phyloP scores from a whole-genome alignment of 306 rosid species.

The Myrica gale region DNA sequence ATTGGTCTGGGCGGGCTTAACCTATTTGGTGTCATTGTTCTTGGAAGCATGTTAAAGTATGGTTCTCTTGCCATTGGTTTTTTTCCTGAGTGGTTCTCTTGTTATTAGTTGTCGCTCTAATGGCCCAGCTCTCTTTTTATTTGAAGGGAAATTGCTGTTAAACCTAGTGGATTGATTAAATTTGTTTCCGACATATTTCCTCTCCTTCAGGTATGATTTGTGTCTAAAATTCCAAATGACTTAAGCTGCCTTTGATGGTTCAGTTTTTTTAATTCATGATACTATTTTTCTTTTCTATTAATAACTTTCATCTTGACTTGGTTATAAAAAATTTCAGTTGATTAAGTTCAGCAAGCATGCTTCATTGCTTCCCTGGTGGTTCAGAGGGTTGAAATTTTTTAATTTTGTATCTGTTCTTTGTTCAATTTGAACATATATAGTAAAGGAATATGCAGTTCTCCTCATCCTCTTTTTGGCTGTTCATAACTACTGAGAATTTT shows the following conservation, averaged over 20 bases:
- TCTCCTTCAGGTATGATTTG: constrained; percentile 72
- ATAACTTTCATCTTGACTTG: neutral
- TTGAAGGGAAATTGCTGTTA: constrained; percentile 63
- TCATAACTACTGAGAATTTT: neutral
- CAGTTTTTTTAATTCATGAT: neutral
- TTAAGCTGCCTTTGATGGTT: constrained; percentile 13
- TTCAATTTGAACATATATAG: neutral
- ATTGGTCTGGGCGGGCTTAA: constrained; percentile 91
- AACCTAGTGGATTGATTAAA: constrained; percentile 74
- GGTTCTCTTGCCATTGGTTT: constrained; percentile 27
- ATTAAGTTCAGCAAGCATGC: neutral
- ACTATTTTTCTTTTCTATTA: neutral
- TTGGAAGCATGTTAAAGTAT: constrained; percentile 94
- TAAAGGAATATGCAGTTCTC: neutral
- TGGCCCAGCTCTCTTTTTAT: constrained; percentile 20
- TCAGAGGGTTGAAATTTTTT: neutral
- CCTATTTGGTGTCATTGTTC: constrained; percentile 88
- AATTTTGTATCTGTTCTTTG: neutral
- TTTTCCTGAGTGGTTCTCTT: constrained; percentile 23
- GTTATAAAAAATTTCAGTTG: neutral
- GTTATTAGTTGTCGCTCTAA: constrained; percentile 17
- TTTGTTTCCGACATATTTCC: constrained; percentile 83
- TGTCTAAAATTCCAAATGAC: constrained; percentile 20
- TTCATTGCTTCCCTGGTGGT: constrained; percentile 1
- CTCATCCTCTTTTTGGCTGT: neutral